These are phyloP conservation scores for Fraxinus ornus DNA, from an alignment of 305 asterid genomes.

Conservation along the genomic window DNA sequence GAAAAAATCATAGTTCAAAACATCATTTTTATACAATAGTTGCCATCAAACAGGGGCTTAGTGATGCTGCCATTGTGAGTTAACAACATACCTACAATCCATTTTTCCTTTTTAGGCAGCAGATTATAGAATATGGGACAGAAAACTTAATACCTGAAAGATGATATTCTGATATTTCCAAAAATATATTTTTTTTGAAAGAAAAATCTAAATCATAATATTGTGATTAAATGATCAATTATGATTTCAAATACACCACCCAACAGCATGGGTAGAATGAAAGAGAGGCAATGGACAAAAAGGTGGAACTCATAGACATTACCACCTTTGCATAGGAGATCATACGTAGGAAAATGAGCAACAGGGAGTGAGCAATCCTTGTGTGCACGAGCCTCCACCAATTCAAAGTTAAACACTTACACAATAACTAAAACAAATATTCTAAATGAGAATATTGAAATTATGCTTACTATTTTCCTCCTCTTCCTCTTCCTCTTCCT, in stretches of 20 bases:
- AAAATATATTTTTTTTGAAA: not conserved
- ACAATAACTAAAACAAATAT: slow-evolving; percentile 5
- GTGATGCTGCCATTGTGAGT: not conserved
- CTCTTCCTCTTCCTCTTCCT: slow-evolving; percentile 60
- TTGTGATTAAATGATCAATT: not conserved
- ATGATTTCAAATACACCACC: not conserved
- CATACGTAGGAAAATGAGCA: not conserved
- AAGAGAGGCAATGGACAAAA: not conserved
- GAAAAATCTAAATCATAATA: not conserved
- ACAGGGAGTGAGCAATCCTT: not conserved
- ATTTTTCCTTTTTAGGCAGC: not conserved
- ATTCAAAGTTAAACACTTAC: not conserved
- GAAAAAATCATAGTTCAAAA: too few relatives aligned
- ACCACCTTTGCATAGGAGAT: not conserved
- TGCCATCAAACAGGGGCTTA: not conserved
- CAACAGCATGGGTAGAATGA: not conserved
- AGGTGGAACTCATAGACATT: not conserved
- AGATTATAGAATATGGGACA: not conserved
- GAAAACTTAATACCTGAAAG: not conserved
- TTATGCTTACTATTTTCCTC: slow-evolving; percentile 51
- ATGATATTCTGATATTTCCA: not conserved
- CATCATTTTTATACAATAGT: too few relatives aligned
- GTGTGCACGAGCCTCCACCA: not conserved
- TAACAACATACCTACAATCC: not conserved
- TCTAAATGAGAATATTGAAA: not conserved